Evolutionary conservation across 345 rosid genomes (phyloP).

Genomic region (rapeseed (Brassica napus)): DNA sequence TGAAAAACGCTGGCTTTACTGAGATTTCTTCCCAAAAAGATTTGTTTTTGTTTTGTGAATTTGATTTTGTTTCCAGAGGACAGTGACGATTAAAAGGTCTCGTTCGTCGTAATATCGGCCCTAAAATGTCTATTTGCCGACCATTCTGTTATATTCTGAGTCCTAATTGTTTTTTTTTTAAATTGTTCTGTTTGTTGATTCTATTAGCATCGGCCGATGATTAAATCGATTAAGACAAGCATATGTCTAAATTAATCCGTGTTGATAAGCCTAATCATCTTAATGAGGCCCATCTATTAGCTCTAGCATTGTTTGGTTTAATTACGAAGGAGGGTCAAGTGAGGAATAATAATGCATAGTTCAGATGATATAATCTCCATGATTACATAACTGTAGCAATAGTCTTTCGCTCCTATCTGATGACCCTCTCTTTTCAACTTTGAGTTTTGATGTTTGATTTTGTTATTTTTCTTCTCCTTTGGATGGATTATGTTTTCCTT

Average conservation of each 20-base stretch:
- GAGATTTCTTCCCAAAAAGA: conserved; percentile 6
- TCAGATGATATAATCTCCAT: not conserved
- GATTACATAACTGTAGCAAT: not conserved
- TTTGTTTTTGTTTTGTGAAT: not conserved
- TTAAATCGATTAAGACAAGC: conserved; percentile 67
- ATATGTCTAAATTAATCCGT: conserved; percentile 66
- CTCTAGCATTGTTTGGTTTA: not conserved
- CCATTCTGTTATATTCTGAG: conserved; percentile 16
- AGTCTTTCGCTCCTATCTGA: conserved; percentile 5
- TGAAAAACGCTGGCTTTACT: conserved; percentile 35
- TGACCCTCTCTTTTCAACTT: not conserved
- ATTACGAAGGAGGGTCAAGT: not conserved
- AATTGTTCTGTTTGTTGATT: too few relatives aligned
- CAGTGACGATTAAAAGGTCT: conserved; percentile 28
- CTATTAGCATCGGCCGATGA: conserved; percentile 73
- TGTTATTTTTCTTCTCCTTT: not conserved
- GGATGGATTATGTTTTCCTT: too few relatives aligned
- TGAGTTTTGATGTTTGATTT: not conserved
- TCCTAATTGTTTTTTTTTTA: not conserved
- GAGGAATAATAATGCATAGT: not conserved
- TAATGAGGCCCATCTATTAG: conserved; percentile 59
- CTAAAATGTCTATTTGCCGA: not conserved
- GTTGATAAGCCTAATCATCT: conserved; percentile 80
- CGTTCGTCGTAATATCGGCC: conserved; percentile 25
- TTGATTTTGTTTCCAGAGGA: not conserved